Evolutionary conservation across 2,329 filamentous ascomycete species (phyloP).

Genomic region (Emergomyces orientalis): DNA sequence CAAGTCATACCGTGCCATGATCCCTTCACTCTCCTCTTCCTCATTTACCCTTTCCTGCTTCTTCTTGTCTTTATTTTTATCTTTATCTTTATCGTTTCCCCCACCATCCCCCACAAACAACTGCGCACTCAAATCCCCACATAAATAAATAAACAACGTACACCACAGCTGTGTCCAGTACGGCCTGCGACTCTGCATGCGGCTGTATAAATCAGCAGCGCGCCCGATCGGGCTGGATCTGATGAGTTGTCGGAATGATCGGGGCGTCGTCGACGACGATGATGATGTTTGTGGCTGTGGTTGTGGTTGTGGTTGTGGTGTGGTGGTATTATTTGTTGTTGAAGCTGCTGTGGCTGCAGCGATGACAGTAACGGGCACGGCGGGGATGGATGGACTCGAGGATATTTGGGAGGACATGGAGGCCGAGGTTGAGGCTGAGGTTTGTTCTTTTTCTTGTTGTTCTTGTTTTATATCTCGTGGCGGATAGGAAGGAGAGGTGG

Average conservation of each 20-base stretch:
- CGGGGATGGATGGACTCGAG: neutral
- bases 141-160: conserved; percentile 67
- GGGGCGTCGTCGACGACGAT: conserved; percentile 13
- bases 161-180: conserved; percentile 71
- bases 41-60: conserved; percentile 23
- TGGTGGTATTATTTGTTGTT: conserved; percentile 6
- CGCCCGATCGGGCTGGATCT: conserved; percentile 26
- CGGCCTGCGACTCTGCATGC: conserved; percentile 61
- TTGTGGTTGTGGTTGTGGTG: conserved; percentile 12
- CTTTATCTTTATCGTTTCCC: neutral
- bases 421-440: neutral
- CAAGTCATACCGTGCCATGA: conserved; percentile 53
- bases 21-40: conserved; percentile 27
- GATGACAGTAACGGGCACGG: neutral
- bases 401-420: neutral
- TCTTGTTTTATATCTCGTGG: neutral
- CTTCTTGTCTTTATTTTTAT: conserved; percentile 6
- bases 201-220: conserved; percentile 48
- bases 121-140: conserved; percentile 70
- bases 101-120: conserved; percentile 40
- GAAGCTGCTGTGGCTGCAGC: neutral
- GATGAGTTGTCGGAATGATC: conserved; percentile 26
- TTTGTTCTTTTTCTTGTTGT: neutral
- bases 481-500: neutral
- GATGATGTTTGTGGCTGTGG: conserved; percentile 19